These are phyloP conservation scores for Rhipidocladum racemiflorum DNA, from an alignment of 176 grass and related monocot genomes.

Conservation along the genomic window DNA sequence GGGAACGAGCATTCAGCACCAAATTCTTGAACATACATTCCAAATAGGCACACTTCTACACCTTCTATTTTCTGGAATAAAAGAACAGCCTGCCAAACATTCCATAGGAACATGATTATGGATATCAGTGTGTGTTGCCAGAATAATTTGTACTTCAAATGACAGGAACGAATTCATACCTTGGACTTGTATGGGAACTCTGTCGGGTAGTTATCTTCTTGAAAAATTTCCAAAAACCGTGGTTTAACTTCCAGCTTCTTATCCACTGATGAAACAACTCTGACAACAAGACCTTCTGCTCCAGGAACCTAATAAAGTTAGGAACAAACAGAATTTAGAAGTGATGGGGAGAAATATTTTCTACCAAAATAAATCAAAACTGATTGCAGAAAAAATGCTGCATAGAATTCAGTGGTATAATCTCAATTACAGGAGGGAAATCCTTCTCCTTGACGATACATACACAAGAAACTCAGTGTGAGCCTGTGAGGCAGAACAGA, in stretches of 20 bases:
- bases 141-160: conserved; percentile 28
- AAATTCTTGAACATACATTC: conserved; percentile 99
- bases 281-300: conserved; percentile 94
- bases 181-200: conserved; percentile 99
- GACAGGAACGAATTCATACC: conserved; percentile 44
- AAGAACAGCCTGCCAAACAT: conserved; percentile 82
- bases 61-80: conserved; percentile 99
- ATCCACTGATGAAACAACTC: conserved; percentile 99
- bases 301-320: conserved; percentile 70
- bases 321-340: conserved; percentile 17
- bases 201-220: conserved; percentile 93
- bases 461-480: conserved; percentile 13
- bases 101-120: conserved; percentile 10
- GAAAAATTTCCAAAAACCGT: conserved; percentile 97
- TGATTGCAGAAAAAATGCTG: conserved; percentile 8
- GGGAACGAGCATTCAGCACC: conserved; percentile 85
- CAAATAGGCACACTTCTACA: conserved; percentile 98
- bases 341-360: neutral
- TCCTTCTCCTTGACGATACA: neutral
- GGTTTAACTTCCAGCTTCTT: conserved; percentile 99
- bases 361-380: neutral
- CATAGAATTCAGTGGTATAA: neutral
- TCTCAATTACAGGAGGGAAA: neutral
- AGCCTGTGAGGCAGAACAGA: neutral
- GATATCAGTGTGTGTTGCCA: conserved; percentile 9